Evolutionary conservation across 345 rosid genomes (phyloP), one percentile per base, ranked within the genome.

Genomic region (Mercurialis annua): DNA sequence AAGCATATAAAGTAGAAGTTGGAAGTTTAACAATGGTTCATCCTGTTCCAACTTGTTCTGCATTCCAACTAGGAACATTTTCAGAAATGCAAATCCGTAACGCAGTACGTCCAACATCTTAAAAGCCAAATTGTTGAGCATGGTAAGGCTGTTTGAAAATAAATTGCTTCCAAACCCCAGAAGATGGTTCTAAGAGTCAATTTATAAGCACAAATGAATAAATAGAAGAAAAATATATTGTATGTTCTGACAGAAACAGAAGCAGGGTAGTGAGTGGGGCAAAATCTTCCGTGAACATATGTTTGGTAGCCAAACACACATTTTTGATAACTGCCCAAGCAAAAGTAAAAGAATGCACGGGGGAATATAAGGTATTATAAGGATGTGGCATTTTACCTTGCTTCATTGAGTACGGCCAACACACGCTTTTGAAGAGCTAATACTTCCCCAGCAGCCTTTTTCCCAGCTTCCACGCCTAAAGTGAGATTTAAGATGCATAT

Each of bases 401-500:
- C 97, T 77, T 94, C 96, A 57, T 87, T 89, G 10, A 94, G 92
- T 21, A 94, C 97, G 18, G 92, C 83, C 79, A 94, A 80, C 66
- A 94, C 96, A 62, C 95, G 92, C 78, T 89, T 94, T 73, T 94
- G 99, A 66, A 94, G 87, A 67, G 97, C 93, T 58, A 94, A 80
- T 64, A 94, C 96, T 78, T 94, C 97, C 62, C 92, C 97, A 20
- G 99, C 99, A 50, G 99, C 97, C 68, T 87, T 91, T 72, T 94
- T 91, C 69, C 99, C 99, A 56, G 97, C 99, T 85, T 94, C 99
- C 66, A 94, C 99, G 67, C 99, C 97, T 94, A 62, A 72, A 47
- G 62, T 48, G 33, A 62, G 44, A 59, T 62, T n/a, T 38, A 68
- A 63, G 64, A 8, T 16, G 29, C 47, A 59, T n/a, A 65, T n/a